Base-by-base conservation (phyloP, 2,329 filamentous ascomycete species). In the Colletotrichum scovillei region DNA sequence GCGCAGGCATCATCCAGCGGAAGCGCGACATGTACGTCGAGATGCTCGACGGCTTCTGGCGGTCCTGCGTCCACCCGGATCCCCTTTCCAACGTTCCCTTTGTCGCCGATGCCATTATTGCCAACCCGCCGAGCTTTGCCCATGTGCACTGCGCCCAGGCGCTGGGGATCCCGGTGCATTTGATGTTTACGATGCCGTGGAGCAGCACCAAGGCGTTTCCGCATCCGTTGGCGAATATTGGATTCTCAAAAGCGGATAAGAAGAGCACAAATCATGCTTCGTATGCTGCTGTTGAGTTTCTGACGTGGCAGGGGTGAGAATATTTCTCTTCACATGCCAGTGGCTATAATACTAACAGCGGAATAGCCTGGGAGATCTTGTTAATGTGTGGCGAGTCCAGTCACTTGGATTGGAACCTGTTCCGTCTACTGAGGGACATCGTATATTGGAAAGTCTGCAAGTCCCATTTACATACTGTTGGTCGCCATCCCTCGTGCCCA, bases 391-490 rank as follows among this genome's bases (percentile, higher is more conserved):
- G 78, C 88, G 94, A 78, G 87, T 93, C 63, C 89, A 90, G 74
- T 88, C 90, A 63, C 87, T 87, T 52, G 89, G 90, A 5, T 82
- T 95, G 1, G 92, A 94, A 67, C 88, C 91, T 0, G 86, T 95
- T 46, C 92, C 91, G 76, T 85, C 92, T 22, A 90, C 94, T 42
- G 94, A 92, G 84, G 93, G 92, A 1, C 92, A 93, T 11, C 90
- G 91, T n/a, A 89, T 95, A 81, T 82, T 94, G 0, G 89, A 90
- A 66, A 89, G 92, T 8, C 81, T 95, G 16, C 87, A 87, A 56
- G 87, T 95, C 5, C 93, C 94, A 0, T 92, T 92, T 72, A 94
- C 94, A 0, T 96, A 95, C 77, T 94, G 93, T 79, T 95, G 93
- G 93, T 93, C 91, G 0, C 90, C 91, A 0, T 87, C 90, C 4